phyloP scores from a whole-genome alignment of 2,329 filamentous ascomycete species.

The Polychaeton citri region DNA sequence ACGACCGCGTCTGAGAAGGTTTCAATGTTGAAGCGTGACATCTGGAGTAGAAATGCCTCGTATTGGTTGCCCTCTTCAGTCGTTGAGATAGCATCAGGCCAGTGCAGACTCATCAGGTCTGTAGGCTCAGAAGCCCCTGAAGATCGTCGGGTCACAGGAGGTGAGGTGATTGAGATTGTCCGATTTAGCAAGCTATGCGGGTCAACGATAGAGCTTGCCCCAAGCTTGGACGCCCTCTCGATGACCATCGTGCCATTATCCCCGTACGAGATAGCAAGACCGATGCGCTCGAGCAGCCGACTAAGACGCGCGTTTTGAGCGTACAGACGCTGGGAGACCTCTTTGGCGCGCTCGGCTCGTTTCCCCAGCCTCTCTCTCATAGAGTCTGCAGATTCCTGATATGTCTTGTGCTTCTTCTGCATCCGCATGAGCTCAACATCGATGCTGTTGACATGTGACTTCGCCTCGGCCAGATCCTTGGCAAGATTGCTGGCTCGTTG shows the following conservation, averaged over 20 bases:
- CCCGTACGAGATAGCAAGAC: conserved; percentile 67
- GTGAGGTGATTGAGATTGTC: conserved; percentile 43
- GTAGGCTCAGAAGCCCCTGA: conserved; percentile 26
- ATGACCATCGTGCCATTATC: conserved; percentile 56
- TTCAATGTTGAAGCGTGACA: conserved; percentile 72
- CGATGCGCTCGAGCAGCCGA: conserved; percentile 71
- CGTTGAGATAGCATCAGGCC: conserved; percentile 58
- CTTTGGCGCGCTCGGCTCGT: conserved; percentile 61
- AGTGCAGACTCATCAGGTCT: conserved; percentile 65
- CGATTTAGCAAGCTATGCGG: conserved; percentile 31
- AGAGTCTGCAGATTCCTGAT: conserved; percentile 34
- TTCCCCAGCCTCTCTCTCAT: conserved; percentile 50
- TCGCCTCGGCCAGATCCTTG: conserved; percentile 59
- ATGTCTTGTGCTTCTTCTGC: conserved; percentile 48
- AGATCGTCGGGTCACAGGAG: conserved; percentile 41
- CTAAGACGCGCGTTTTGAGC: conserved; percentile 73
- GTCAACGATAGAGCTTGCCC: conserved; percentile 32
- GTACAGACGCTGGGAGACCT: conserved; percentile 72
- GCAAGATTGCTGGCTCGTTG: conserved; percentile 52
- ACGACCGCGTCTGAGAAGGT: conserved; percentile 72
- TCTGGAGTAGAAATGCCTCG: conserved; percentile 55
- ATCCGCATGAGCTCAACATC: conserved; percentile 61
- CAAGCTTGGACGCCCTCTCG: conserved; percentile 52
- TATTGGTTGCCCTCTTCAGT: conserved; percentile 62
- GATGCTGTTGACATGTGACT: conserved; percentile 60